A percentile compares a stretch with the other conserved stretches of the same genome.
Conservation (phyloP, 164 flowering plant species). For the Umbilicus rupestris region DNA sequence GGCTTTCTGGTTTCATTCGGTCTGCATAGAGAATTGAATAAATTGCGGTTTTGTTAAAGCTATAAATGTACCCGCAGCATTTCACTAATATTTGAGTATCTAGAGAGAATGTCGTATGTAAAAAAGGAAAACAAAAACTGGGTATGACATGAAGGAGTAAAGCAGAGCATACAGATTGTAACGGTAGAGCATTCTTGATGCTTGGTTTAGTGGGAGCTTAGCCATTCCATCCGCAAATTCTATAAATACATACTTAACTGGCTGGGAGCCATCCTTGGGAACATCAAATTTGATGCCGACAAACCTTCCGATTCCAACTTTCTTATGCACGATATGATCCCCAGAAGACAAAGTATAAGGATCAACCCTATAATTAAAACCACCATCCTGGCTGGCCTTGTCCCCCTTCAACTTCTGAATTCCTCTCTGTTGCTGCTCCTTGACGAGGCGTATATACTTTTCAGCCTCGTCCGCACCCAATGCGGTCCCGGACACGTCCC, state of each 20-base stretch:
- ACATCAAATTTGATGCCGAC: constrained; percentile 71
- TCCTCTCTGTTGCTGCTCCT: constrained; percentile 90
- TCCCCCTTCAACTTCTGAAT: constrained; percentile 66
- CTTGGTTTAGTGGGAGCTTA: constrained; percentile 81
- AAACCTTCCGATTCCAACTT: constrained; percentile 83
- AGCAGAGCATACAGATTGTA: constrained; percentile 62
- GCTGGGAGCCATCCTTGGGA: constrained; percentile 30
- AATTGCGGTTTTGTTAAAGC: not conserved
- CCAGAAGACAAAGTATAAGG: constrained; percentile 68
- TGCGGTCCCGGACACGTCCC: constrained; percentile 29
- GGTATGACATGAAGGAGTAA: not conserved
- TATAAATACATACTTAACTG: constrained; percentile 71
- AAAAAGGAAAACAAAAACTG: not conserved
- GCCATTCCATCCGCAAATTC: constrained; percentile 98
- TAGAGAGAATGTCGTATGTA: not conserved
- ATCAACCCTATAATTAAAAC: constrained; percentile 65
- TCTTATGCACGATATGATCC: constrained; percentile 93
- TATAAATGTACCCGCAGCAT: not conserved
- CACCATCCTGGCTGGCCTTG: constrained; percentile 20
- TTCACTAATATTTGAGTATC: not conserved
- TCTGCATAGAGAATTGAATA: constrained; percentile 27
- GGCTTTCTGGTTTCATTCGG: constrained; percentile 83
- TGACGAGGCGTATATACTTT: constrained; percentile 67
- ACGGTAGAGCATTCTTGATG: constrained; percentile 77
- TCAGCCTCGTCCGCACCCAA: constrained; percentile 74